Evolutionary conservation across 2,329 filamentous ascomycete genomes (phyloP).

Genomic region (Aspergillus sp.): DNA sequence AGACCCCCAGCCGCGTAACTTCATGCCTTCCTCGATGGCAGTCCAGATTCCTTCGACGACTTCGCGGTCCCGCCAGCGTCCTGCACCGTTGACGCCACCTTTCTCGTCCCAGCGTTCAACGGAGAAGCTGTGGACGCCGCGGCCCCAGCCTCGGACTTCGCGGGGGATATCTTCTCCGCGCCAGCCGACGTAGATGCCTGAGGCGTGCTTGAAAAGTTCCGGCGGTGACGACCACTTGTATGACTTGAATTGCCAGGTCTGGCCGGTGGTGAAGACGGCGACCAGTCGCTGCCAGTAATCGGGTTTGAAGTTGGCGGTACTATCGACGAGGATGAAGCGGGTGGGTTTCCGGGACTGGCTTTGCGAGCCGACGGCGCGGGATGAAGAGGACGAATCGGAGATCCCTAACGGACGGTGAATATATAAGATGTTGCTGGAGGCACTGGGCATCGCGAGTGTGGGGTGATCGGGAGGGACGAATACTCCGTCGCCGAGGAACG

Average conservation of each 20-base stretch:
- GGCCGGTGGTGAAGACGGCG: conserved; percentile 94
- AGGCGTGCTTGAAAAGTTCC: conserved; percentile 84
- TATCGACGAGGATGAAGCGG: conserved; percentile 94
- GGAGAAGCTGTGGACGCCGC: conserved; percentile 73
- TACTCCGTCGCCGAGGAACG: conserved; percentile 82
- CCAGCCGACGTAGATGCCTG: conserved; percentile 90
- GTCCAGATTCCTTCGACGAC: conserved; percentile 93
- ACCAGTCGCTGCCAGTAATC: conserved; percentile 97
- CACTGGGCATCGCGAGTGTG: conserved; percentile 59
- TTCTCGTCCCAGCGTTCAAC: conserved; percentile 78
- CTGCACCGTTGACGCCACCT: conserved; percentile 34
- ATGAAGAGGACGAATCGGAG: conserved; percentile 30
- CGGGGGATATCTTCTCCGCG: conserved; percentile 77
- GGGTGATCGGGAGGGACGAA: conserved; percentile 73
- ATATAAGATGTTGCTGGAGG: conserved; percentile 70
- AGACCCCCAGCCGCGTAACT: conserved; percentile 71
- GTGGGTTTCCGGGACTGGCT: conserved; percentile 59
- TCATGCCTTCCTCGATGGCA: conserved; percentile 83
- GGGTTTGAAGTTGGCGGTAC: conserved; percentile 90
- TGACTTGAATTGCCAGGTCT: conserved; percentile 97
- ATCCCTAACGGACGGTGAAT: conserved; percentile 70
- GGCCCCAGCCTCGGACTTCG: conserved; percentile 78
- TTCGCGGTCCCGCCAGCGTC: conserved; percentile 82
- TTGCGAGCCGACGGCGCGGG: conserved; percentile 56
- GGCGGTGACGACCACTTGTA: conserved; percentile 93